Evolutionary conservation across 2,329 filamentous ascomycete species (phyloP), one percentile per base, ranked within the genome.

Genomic region (Thelonectria discophora): DNA sequence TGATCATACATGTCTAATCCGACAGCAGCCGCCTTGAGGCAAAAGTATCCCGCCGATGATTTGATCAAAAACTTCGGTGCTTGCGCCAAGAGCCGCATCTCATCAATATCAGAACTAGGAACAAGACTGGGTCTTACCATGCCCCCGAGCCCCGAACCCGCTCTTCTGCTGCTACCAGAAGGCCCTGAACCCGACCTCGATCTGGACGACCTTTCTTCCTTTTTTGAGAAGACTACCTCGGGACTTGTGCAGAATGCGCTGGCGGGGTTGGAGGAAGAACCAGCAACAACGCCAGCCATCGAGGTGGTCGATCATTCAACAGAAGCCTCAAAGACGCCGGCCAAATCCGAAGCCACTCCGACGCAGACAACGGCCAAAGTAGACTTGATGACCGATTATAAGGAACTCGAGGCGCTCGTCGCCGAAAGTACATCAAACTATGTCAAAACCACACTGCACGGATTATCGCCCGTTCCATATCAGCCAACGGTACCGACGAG

Each of bases 351-450:
- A 30, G 52, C 64, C 8, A 48, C 51, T 27, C 11, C 65, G 1
- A 65, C 70, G 9, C 72, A 73, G 40, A 70, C 71, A 2, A 75
- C 72, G 18, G 70, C 70, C 48, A 75, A 76, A 63, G 64, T 73
- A 39, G 74, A 77, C 42, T 55, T 73, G 42, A 73, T 72, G 61
- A 78, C 74, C 8, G 78, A 81, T 58, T 79, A 79, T 52, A 78
- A 80, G 62, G 79, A 80, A 43, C 70, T 81, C 6, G 76, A 80
- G 61, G 79, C 79, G 8, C 69, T 81, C 20, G 79, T 81, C 11
- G 79, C 78, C 0, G 78, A 80, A 64, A 81, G 79, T 63, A 81
- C 79, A 1, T 78, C 77, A 10, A 78, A 81, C 58, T 81, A 81
- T 54, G 79, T 81, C 42, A 77, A 77, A 58, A 81, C 76, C 5